These are phyloP conservation scores for Rehmannia glutinosa DNA, from an alignment of 257 asterid species.

Conservation along the genomic window DNA sequence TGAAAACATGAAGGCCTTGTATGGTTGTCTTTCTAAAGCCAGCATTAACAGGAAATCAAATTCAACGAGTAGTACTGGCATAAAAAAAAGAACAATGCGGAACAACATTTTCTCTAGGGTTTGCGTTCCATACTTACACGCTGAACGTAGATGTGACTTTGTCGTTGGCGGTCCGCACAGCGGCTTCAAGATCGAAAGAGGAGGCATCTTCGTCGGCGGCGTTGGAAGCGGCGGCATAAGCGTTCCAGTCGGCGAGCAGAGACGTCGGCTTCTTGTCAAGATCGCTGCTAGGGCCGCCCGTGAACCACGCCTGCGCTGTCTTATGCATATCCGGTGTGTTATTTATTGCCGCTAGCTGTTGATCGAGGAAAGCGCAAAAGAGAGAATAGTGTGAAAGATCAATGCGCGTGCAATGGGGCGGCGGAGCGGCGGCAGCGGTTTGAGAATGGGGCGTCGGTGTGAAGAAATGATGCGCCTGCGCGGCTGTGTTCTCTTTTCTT, in stretches of 20 bases:
- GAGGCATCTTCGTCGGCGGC: constrained; percentile 42
- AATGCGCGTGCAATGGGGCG: no score
- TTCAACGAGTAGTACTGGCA: not conserved
- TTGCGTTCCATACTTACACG: constrained; percentile 43
- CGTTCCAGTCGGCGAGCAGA: constrained; percentile 83
- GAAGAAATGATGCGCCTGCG: not conserved
- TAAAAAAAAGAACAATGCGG: not conserved
- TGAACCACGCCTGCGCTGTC: constrained; percentile 78
- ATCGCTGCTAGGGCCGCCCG: constrained; percentile 77
- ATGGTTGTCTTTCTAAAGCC: not conserved
- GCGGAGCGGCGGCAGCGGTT: not conserved
- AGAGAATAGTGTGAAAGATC: not conserved
- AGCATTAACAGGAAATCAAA: not conserved
- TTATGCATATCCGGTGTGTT: constrained; percentile 44
- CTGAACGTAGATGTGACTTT: constrained; percentile 71
- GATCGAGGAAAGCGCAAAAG: not conserved
- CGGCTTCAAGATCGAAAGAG: constrained; percentile 84
- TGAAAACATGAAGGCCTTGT: not conserved
- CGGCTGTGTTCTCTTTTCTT: not conserved
- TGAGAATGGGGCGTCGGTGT: not conserved
- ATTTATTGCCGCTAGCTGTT: not conserved
- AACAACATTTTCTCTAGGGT: not conserved
- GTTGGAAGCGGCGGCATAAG: constrained; percentile 61
- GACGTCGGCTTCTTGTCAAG: constrained; percentile 55
- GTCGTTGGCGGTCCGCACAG: constrained; percentile 70